Conservation (phyloP, 169 alveolate genomes). For the Eimeria maxima region DNA sequence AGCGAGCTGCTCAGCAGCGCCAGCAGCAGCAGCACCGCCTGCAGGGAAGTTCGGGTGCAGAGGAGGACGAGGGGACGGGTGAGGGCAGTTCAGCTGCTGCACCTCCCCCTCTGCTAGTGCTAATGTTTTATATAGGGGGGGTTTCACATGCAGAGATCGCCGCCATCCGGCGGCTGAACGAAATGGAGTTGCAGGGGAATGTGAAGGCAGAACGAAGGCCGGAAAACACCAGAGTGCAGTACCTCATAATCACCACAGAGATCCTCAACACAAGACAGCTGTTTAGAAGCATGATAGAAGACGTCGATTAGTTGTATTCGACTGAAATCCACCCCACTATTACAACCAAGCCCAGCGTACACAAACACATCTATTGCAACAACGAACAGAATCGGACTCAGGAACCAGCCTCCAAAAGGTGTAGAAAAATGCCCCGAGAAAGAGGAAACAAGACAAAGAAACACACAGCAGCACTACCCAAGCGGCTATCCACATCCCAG, state of each 20-base stretch:
- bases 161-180: constrained; percentile 86
- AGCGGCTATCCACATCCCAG: neutral
- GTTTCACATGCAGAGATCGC: constrained; percentile 88
- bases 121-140: constrained; percentile 88
- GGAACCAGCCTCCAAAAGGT: neutral
- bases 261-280: constrained; percentile 50
- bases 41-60: constrained; percentile 15
- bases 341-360: too few species aligned
- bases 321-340: too few species aligned
- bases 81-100: neutral
- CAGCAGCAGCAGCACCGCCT: neutral
- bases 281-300: constrained; percentile 27
- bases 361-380: too few species aligned
- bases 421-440: neutral
- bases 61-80: neutral
- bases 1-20: neutral
- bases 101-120: constrained; percentile 49
- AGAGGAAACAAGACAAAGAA: too few species aligned
- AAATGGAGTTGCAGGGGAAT: constrained; percentile 33
- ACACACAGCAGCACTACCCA: neutral
- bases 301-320: constrained; percentile 4
- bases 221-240: neutral
- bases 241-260: constrained; percentile 59
- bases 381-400: neutral
- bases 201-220: neutral